A percentile compares a stretch with the other conserved stretches of the same genome.
Evolutionary conservation across 441 rosid species (phyloP).

Genomic region (Erodium trifolium): DNA sequence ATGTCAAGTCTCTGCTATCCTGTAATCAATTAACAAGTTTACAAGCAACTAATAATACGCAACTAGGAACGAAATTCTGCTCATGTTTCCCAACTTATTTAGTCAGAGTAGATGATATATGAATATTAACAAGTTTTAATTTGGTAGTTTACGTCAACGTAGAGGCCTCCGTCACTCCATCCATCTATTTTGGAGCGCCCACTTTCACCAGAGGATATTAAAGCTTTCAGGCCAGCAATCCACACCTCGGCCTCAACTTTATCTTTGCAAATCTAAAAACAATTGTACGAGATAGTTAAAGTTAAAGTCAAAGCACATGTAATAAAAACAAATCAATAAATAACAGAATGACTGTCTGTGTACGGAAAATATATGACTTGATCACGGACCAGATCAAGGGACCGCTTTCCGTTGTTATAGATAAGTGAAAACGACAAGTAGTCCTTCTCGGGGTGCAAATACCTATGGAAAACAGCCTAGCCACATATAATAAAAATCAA

Average conservation of each 20-base stretch:
- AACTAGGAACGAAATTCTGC: too few relatives aligned
- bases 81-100: too few relatives aligned
- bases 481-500: background rate
- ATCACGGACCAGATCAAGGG: constrained; percentile 64
- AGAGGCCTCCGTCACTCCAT: constrained; percentile 82
- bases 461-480: constrained; percentile 92
- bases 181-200: constrained; percentile 75
- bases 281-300: constrained; percentile 3
- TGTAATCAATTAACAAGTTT: constrained; percentile 26
- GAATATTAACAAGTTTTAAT: too few relatives aligned
- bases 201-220: constrained; percentile 64
- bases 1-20: constrained; percentile 66
- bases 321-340: background rate
- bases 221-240: constrained; percentile 93
- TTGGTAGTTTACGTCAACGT: constrained; percentile 58
- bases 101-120: too few relatives aligned
- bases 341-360: background rate
- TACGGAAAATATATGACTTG: background rate
- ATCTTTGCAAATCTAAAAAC: constrained; percentile 74
- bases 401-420: constrained; percentile 54
- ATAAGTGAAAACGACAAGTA: constrained; percentile 90
- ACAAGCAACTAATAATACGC: background rate
- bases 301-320: constrained; percentile 10
- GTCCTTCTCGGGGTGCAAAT: constrained; percentile 95
- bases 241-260: constrained; percentile 96